Evolutionary conservation across 2,329 filamentous ascomycete species (phyloP).

Genomic region (Sphaerulina vaccinii): DNA sequence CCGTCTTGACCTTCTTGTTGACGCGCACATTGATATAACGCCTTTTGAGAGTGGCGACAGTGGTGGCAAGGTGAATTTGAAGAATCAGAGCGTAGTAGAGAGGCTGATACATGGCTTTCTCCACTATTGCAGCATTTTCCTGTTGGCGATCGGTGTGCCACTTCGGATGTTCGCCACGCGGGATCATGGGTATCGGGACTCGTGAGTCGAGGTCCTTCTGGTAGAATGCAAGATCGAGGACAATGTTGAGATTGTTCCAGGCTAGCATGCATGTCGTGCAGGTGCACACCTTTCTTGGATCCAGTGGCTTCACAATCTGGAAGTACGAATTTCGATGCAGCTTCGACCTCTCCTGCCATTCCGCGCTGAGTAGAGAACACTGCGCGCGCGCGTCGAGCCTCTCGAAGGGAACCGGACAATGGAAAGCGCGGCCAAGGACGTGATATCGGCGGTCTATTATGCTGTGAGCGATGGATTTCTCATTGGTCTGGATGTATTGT

Average conservation of each 20-base stretch:
- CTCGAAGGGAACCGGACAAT: constrained; percentile 50
- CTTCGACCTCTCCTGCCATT: constrained; percentile 45
- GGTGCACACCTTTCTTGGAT: constrained; percentile 53
- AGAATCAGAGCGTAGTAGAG: constrained; percentile 54
- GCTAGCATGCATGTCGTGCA: constrained; percentile 57
- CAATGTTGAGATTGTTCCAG: constrained; percentile 57
- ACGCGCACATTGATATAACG: constrained; percentile 23
- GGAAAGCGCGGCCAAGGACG: constrained; percentile 53
- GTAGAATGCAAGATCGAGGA: constrained; percentile 59
- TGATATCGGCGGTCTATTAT: constrained; percentile 52
- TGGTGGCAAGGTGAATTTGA: constrained; percentile 51
- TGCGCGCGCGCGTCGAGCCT: constrained; percentile 28
- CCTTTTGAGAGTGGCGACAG: constrained; percentile 46
- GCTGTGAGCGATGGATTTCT: constrained; percentile 43
- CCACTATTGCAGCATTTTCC: constrained; percentile 46
- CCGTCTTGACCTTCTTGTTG: constrained; percentile 11
- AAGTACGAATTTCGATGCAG: constrained; percentile 55
- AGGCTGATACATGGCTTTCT: constrained; percentile 47
- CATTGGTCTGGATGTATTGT: constrained; percentile 47
- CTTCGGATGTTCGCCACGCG: constrained; percentile 46
- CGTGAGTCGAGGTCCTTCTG: constrained; percentile 53
- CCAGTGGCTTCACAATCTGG: constrained; percentile 52
- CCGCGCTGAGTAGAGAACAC: constrained; percentile 41
- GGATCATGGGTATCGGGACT: constrained; percentile 54
- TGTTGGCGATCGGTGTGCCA: constrained; percentile 54